These are phyloP conservation scores for Penicillium sp. DNA, from an alignment of 2,329 filamentous ascomycete genomes.

Conservation along the genomic window DNA sequence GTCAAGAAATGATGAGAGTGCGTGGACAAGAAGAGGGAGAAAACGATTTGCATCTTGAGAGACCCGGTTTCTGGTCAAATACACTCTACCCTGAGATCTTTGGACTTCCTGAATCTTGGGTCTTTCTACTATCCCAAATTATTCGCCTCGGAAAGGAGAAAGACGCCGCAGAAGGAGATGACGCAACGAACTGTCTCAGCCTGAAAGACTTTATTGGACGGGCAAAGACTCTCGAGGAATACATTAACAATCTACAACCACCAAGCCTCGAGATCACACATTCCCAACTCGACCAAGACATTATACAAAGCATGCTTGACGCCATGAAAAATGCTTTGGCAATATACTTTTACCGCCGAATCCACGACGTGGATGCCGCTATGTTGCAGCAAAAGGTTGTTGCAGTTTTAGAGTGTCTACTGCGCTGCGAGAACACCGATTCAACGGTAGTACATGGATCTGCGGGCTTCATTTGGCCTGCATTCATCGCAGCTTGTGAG, in stretches of 20 bases:
- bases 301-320: conserved; percentile 34
- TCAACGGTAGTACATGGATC: conserved; percentile 38
- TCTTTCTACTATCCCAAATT: conserved; percentile 46
- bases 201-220: conserved; percentile 35
- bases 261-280: conserved; percentile 14
- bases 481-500: conserved; percentile 49
- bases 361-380: conserved; percentile 45
- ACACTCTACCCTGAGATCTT: conserved; percentile 51
- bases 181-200: conserved; percentile 7
- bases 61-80: conserved; percentile 42
- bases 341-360: conserved; percentile 51
- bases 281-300: conserved; percentile 14
- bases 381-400: conserved; percentile 44
- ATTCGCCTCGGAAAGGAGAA: conserved; percentile 50
- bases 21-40: conserved; percentile 45
- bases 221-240: conserved; percentile 37
- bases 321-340: conserved; percentile 48
- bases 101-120: conserved; percentile 46
- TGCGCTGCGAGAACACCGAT: conserved; percentile 36
- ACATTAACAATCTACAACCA: conserved; percentile 20
- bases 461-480: conserved; percentile 46
- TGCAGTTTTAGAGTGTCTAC: conserved; percentile 40
- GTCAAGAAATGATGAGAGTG: conserved; percentile 33
- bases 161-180: conserved; percentile 28
- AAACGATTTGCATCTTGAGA: conserved; percentile 48